Conservation (phyloP, 371 early-diverging fungal genomes). For the Funneliformis caledonium region DNA sequence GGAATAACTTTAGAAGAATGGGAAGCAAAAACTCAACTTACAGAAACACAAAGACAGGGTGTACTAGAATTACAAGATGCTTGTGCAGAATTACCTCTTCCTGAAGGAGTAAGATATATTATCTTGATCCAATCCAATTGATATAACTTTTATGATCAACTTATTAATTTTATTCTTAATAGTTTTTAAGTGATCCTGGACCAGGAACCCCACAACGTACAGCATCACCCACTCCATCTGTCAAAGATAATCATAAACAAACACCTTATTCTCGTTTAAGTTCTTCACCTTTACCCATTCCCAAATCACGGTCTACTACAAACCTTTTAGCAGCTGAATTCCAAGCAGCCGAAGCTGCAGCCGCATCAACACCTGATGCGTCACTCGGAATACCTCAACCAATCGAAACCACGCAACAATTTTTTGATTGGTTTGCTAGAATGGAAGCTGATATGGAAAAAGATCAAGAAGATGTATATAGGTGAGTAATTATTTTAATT, state of each 20-base stretch:
- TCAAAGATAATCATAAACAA: conserved; percentile 45
- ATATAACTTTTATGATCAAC: neutral
- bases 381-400: conserved; percentile 55
- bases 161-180: conserved; percentile 4
- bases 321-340: conserved; percentile 50
- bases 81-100: conserved; percentile 72
- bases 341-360: conserved; percentile 45
- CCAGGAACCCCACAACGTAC: conserved; percentile 42
- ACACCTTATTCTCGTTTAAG: conserved; percentile 43
- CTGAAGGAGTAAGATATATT: conserved; percentile 52
- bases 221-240: conserved; percentile 41
- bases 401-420: conserved; percentile 85
- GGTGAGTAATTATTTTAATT: conserved; percentile 48
- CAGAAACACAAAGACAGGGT: conserved; percentile 62
- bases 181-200: conserved; percentile 41
- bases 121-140: neutral
- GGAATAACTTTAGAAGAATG: conserved; percentile 66
- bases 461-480: conserved; percentile 83
- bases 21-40: conserved; percentile 66
- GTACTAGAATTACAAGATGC: conserved; percentile 70
- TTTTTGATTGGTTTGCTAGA: conserved; percentile 87
- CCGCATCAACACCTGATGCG: conserved; percentile 46
- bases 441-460: conserved; percentile 82
- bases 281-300: conserved; percentile 52
- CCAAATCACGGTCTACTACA: conserved; percentile 54